phyloP scores from a whole-genome alignment of 148 eudicot species.

The Diospyros kaki region DNA sequence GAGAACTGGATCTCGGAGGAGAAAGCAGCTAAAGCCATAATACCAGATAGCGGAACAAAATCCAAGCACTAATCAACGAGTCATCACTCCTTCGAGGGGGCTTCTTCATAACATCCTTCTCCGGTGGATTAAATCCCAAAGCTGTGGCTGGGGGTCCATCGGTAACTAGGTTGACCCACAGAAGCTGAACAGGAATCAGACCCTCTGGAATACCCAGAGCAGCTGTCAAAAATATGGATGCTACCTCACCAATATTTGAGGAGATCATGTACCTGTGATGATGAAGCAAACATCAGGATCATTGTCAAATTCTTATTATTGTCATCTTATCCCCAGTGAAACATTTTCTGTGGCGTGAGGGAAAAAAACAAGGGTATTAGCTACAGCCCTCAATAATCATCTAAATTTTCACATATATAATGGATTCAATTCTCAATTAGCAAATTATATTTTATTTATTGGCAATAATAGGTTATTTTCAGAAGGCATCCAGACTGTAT shows the following conservation, averaged over 20 bases:
- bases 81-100: conserved; percentile 76
- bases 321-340: neutral
- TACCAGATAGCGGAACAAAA: conserved; percentile 81
- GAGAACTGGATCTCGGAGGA: neutral
- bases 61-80: conserved; percentile 74
- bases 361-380: no score
- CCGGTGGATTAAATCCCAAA: conserved; percentile 87
- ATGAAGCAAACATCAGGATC: neutral
- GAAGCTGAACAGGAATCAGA: conserved; percentile 83
- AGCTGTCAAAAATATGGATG: conserved; percentile 73
- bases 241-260: conserved; percentile 84
- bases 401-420: no score
- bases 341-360: no score
- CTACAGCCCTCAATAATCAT: no score
- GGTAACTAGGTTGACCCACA: conserved; percentile 87
- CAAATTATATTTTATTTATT: no score
- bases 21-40: neutral
- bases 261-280: conserved; percentile 73
- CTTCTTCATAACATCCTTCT: conserved; percentile 79
- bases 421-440: no score
- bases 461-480: no score
- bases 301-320: neutral
- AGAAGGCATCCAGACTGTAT: neutral
- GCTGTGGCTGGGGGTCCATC: conserved; percentile 94
- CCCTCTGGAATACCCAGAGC: conserved; percentile 88